Evolutionary conservation across 78 protist genomes (phyloP).

Genomic region (Acrasis kona): DNA sequence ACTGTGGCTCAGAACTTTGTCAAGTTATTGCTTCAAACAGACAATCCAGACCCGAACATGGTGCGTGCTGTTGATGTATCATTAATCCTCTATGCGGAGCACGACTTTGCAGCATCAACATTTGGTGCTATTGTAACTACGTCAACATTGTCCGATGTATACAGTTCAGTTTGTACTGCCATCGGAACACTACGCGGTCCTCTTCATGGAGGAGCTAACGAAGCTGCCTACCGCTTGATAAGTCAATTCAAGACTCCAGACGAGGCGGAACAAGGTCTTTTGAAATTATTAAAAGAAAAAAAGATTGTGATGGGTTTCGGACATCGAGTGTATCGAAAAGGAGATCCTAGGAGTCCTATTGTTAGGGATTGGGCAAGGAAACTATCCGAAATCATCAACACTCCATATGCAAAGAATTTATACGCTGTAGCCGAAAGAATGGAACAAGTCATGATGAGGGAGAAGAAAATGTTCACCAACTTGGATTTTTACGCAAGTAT

Average conservation of each 20-base stretch:
- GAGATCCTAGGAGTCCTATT: slow-evolving; percentile 70
- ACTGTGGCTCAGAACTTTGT: slow-evolving; percentile 17
- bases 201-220: slow-evolving; percentile 28
- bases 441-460: slow-evolving; percentile 46
- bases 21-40: slow-evolving; percentile 29
- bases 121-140: background rate
- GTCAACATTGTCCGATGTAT: slow-evolving; percentile 12
- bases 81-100: slow-evolving; percentile 23
- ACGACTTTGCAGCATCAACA: slow-evolving; percentile 22
- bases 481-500: slow-evolving; percentile 52
- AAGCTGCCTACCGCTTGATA: slow-evolving; percentile 21
- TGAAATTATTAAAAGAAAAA: slow-evolving; percentile 35
- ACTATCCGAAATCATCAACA: too few species aligned
- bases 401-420: too few species aligned
- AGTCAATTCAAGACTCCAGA: background rate
- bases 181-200: slow-evolving; percentile 18
- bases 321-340: slow-evolving; percentile 66
- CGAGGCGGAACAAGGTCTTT: background rate
- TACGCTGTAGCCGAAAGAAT: slow-evolving; percentile 49
- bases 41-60: background rate
- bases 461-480: slow-evolving; percentile 63
- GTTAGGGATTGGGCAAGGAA: slow-evolving; percentile 20
- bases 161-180: slow-evolving; percentile 6
- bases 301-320: slow-evolving; percentile 64
- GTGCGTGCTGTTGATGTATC: background rate